These are phyloP conservation scores for Apiospora marii DNA, from an alignment of 2,329 filamentous ascomycete species.

Conservation along the genomic window DNA sequence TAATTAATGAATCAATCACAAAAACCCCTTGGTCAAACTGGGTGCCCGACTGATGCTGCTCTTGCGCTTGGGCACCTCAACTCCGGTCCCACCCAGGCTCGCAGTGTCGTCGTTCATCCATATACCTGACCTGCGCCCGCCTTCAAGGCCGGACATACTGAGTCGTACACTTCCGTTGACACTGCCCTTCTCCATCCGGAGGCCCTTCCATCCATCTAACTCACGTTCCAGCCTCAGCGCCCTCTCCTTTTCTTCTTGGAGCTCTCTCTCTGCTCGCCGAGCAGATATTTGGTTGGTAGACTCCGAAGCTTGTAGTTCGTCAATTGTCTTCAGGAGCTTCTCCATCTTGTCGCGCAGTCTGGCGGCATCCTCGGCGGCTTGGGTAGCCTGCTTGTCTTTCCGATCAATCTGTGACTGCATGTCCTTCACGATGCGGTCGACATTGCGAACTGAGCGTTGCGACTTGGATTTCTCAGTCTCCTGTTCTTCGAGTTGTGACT, in stretches of 20 bases:
- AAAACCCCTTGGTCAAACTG: conserved; percentile 81
- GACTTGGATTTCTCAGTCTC: conserved; percentile 81
- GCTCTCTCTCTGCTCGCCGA: conserved; percentile 86
- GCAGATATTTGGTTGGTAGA: conserved; percentile 81
- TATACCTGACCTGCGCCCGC: conserved; percentile 41
- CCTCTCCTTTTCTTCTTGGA: conserved; percentile 89
- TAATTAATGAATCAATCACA: conserved; percentile 51
- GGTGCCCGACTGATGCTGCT: conserved; percentile 68
- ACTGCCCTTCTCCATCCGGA: conserved; percentile 68
- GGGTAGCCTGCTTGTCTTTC: conserved; percentile 84
- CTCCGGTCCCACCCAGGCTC: conserved; percentile 41
- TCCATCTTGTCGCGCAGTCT: conserved; percentile 91
- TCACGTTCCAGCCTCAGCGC: conserved; percentile 84
- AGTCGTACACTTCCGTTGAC: conserved; percentile 39
- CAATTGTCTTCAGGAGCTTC: conserved; percentile 87
- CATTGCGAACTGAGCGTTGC: conserved; percentile 86
- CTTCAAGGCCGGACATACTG: conserved; percentile 37
- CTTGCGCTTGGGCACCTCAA: conserved; percentile 71
- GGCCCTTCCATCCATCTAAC: conserved; percentile 82
- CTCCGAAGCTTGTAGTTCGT: conserved; percentile 91
- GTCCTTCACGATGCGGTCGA: conserved; percentile 93
- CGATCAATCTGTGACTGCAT: conserved; percentile 91
- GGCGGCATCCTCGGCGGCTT: conserved; percentile 82
- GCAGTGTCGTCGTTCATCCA: conserved; percentile 59
- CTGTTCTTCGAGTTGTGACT: conserved; percentile 84